Conservation (phyloP, 306 rosid species). For the Nissolia schottii region DNA sequence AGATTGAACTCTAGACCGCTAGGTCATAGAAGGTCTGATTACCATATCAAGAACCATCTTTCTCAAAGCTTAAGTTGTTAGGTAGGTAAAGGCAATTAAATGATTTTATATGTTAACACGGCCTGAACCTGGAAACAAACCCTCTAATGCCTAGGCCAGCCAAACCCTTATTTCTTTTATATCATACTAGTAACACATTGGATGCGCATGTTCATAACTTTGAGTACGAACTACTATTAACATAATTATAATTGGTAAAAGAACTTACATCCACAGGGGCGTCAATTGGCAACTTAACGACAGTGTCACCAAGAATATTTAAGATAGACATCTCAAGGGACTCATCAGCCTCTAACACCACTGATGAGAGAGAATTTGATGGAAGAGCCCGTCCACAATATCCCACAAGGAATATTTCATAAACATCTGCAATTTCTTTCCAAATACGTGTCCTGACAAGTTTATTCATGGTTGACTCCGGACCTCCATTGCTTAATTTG, state of each 20-base stretch:
- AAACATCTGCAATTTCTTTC: conserved; percentile 95
- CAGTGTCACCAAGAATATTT: conserved; percentile 71
- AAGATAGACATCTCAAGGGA: conserved; percentile 77
- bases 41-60: too few relatives aligned
- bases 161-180: conserved; percentile 10
- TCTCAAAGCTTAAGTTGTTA: too few relatives aligned
- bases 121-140: conserved; percentile 5
- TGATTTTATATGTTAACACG: too few relatives aligned
- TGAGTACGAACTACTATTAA: not conserved
- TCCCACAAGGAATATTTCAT: conserved; percentile 90
- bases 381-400: conserved; percentile 94
- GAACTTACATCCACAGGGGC: conserved; percentile 81
- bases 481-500: conserved; percentile 36
- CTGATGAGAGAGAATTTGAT: conserved; percentile 68
- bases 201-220: not conserved
- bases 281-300: conserved; percentile 68
- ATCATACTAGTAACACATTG: not conserved
- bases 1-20: too few relatives aligned
- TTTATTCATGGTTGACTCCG: conserved; percentile 52
- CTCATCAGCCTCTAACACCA: conserved; percentile 69
- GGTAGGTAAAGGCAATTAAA: too few relatives aligned
- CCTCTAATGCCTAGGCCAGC: not conserved
- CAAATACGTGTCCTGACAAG: conserved; percentile 75
- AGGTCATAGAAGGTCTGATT: too few relatives aligned
- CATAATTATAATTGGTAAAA: conserved; percentile 11